Conservation (phyloP, 176 grass and related monocot species). For the Dendrocalamus sinicus region DNA sequence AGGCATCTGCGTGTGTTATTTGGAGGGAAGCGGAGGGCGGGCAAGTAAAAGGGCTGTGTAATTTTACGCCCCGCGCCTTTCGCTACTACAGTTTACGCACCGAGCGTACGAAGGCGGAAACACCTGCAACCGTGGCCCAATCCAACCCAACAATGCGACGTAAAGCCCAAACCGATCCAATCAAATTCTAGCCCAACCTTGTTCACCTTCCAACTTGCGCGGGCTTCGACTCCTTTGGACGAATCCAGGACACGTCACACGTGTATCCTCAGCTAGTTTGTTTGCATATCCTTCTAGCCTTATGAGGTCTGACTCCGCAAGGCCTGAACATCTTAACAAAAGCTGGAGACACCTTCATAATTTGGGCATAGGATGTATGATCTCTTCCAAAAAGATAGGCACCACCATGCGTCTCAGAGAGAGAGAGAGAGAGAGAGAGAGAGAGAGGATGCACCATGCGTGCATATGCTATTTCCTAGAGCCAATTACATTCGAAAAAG, state of each 20-base stretch:
- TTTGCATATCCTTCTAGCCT: too few species aligned
- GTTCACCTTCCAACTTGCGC: neutral
- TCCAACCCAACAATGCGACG: neutral
- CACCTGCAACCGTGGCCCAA: neutral
- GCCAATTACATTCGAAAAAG: too few species aligned
- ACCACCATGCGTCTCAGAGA: too few species aligned
- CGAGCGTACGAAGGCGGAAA: neutral
- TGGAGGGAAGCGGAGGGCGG: neutral
- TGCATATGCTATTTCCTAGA: too few species aligned
- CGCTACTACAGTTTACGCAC: neutral
- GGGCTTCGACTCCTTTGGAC: neutral
- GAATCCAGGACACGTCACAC: neutral
- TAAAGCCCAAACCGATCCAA: neutral
- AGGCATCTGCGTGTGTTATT: conserved; percentile 36
- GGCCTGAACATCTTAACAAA: too few species aligned
- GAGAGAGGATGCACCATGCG: too few species aligned
- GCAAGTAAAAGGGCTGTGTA: neutral
- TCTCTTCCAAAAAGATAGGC: too few species aligned
- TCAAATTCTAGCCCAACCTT: neutral
- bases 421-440: too few species aligned
- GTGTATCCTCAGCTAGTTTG: too few species aligned
- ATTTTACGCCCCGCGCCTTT: neutral
- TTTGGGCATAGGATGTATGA: too few species aligned
- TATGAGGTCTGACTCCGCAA: too few species aligned
- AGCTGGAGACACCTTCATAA: too few species aligned